These are phyloP conservation scores for Rhizomucor pusillus DNA, from an alignment of 371 early-diverging fungal genomes.

Conservation along the genomic window DNA sequence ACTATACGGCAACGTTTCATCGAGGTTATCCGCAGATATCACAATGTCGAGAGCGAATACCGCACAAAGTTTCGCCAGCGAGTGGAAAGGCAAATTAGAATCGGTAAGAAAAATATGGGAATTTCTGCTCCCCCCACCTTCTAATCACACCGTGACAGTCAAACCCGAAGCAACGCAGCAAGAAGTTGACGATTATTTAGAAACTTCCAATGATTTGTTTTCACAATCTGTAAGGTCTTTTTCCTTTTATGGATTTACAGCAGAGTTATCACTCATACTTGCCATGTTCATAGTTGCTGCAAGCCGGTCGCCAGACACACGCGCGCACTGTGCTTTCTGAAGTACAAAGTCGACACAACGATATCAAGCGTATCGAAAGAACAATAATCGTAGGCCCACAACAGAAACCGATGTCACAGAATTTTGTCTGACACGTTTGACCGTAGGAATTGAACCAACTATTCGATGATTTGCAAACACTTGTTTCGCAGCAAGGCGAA, in stretches of 20 bases:
- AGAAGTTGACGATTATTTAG: constrained; percentile 72
- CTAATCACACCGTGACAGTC: constrained; percentile 32
- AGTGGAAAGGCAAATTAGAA: constrained; percentile 81
- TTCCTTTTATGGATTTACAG: neutral
- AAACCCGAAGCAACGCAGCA: constrained; percentile 75
- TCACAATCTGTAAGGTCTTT: constrained; percentile 62
- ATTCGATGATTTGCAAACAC: constrained; percentile 70
- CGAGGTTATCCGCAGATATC: constrained; percentile 79
- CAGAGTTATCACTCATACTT: no score
- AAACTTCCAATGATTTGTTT: constrained; percentile 69
- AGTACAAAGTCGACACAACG: constrained; percentile 78
- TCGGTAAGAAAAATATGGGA: constrained; percentile 52
- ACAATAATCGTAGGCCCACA: constrained; percentile 51
- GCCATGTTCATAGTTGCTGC: constrained; percentile 47
- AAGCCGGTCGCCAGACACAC: constrained; percentile 65
- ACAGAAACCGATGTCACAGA: neutral
- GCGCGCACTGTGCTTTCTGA: constrained; percentile 71
- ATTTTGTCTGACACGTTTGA: neutral
- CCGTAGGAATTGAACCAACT: constrained; percentile 9
- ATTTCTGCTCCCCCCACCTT: neutral
- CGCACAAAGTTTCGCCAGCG: constrained; percentile 80
- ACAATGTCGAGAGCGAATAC: constrained; percentile 74
- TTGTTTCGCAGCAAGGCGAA: constrained; percentile 74
- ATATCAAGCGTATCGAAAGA: constrained; percentile 79
- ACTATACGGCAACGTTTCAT: constrained; percentile 76